A percentile compares a stretch with the other conserved stretches of the same genome.
Conservation (phyloP, 2,329 filamentous ascomycete species). For the Grosmannia clavigera region DNA sequence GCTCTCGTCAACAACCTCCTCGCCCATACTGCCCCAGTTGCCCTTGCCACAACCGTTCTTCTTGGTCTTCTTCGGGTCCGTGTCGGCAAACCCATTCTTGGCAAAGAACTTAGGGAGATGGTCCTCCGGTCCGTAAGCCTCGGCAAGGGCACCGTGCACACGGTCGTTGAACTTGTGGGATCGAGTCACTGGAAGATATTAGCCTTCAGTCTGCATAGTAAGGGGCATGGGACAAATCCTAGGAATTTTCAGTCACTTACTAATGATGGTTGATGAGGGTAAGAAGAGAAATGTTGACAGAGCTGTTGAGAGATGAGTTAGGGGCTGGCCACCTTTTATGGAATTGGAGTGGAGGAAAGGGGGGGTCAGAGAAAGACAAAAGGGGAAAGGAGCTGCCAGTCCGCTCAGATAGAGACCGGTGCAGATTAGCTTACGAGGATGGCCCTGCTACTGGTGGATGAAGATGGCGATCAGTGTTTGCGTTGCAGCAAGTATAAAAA, state of each 20-base stretch:
- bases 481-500: background rate
- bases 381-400: background rate
- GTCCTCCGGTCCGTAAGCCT: slow-evolving; percentile 52
- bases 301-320: background rate
- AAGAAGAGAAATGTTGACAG: background rate
- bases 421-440: background rate
- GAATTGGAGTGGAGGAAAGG: background rate
- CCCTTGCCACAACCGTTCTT: slow-evolving; percentile 88
- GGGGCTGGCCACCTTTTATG: background rate
- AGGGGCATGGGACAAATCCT: no score
- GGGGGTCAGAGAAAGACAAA: background rate
- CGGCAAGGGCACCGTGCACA: slow-evolving; percentile 69
- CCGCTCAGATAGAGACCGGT: background rate
- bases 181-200: slow-evolving; percentile 64
- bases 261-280: background rate
- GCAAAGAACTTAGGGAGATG: slow-evolving; percentile 85
- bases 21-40: slow-evolving; percentile 81
- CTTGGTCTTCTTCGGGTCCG: slow-evolving; percentile 87
- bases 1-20: slow-evolving; percentile 71
- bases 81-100: slow-evolving; percentile 69
- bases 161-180: slow-evolving; percentile 94
- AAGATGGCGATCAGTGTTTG: background rate
- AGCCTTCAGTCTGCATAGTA: no score
- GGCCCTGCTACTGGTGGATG: background rate
- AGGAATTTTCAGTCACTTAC: background rate